These are phyloP conservation scores for Fragaria ananassa DNA, from an alignment of 306 rosid genomes.

Conservation along the genomic window DNA sequence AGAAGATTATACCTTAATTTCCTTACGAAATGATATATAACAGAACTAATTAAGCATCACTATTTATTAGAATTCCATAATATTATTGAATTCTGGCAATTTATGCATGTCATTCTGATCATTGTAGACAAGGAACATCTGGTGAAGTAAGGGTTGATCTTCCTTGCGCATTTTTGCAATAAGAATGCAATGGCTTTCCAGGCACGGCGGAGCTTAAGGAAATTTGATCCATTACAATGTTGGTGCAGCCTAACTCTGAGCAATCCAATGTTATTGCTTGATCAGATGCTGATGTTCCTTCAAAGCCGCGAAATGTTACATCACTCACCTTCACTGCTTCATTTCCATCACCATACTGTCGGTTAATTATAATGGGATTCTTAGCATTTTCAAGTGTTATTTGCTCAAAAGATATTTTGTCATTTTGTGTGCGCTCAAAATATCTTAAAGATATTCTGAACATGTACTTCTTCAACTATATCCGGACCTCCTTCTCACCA, in stretches of 20 bases:
- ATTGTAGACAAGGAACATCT: slow-evolving; percentile 7
- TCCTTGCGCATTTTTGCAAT: slow-evolving; percentile 15
- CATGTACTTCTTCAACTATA: slow-evolving; percentile 17
- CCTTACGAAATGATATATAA: neutral
- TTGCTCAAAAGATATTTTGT: slow-evolving; percentile 6
- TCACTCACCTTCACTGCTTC: slow-evolving; percentile 4
- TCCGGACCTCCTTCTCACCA: too few species aligned
- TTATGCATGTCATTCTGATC: neutral
- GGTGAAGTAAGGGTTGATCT: neutral
- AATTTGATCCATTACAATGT: slow-evolving; percentile 11
- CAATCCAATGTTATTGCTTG: slow-evolving; percentile 14
- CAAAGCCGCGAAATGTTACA: slow-evolving; percentile 5
- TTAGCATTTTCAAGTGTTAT: neutral
- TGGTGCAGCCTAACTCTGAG: neutral
- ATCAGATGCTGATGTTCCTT: neutral
- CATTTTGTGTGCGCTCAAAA: too few species aligned
- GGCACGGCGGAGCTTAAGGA: neutral
- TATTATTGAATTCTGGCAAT: neutral
- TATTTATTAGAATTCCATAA: neutral
- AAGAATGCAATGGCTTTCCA: neutral
- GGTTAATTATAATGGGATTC: slow-evolving; percentile 13
- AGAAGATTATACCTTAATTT: neutral
- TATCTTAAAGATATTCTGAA: neutral
- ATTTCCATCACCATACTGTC: neutral
- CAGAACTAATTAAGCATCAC: neutral